Base-by-base conservation (phyloP, 352 stramenopile species). In the Phytophthora podocarpi region DNA sequence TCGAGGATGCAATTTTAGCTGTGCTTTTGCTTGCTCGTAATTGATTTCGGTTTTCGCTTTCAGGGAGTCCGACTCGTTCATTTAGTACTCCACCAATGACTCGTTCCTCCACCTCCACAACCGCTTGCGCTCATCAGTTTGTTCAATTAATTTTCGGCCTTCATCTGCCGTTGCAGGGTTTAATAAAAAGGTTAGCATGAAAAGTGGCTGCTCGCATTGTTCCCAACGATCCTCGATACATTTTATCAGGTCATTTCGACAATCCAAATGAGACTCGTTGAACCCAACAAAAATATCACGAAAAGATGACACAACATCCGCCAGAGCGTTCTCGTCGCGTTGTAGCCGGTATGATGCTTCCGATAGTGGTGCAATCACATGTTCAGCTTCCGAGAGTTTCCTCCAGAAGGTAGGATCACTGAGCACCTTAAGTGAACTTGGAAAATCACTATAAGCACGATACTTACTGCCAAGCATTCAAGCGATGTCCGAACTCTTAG, bases 321-420 rank as follows among this genome's bases (percentile, higher is more conserved):
- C 31, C 12, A 54, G n/a, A 24, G 35, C 18, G 11, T 39, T 39
- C 13, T 39, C 32, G 12, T 40, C 30, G 3, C 21, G 20, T n/a
- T 32, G 46, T 34, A 54, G 21, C 7, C 21, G 11, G n/a, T 32
- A 43, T 15, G 46, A 54, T 42, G 46, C 21, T 15, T 54, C 31
- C 2, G 30, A 42, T 16, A 54, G 46, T 11, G 20, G 46, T 24
- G 20, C 31, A 42, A 54, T 54, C 5, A 23, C 20, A n/a, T n/a
- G 30, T 18, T 32, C 15, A 4, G 30, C 18, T 30, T 54, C 9
- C 0, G 28, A 21, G 5, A 43, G 21, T 20, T 41, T 32, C 23
- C 15, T 37, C 31, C 46, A 41, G 10, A 54, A 43, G 1, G 13
- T 31, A n/a, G 3, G 13, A 32, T 42, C 20, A 11, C 21, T 54